Evolutionary conservation across 2,329 filamentous ascomycete species (phyloP).

Genomic region (Shiraia sp.): DNA sequence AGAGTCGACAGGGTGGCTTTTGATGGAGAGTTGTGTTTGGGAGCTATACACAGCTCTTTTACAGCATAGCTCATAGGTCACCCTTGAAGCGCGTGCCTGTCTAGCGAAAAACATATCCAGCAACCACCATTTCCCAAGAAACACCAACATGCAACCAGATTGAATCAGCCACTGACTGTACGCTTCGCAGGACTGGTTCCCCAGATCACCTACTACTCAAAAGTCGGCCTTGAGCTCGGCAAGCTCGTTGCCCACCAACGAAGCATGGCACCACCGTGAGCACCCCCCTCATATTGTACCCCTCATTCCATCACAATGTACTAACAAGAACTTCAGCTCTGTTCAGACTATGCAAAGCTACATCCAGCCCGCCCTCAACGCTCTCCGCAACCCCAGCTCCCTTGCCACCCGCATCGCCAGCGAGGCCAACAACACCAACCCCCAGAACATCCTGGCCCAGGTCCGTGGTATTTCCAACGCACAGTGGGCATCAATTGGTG

Average conservation of each 20-base stretch:
- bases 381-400: constrained; percentile 68
- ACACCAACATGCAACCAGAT: too few species aligned
- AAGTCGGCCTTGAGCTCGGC: constrained; percentile 82
- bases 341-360: constrained; percentile 82
- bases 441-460: constrained; percentile 57
- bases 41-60: constrained; percentile 16
- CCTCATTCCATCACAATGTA: background rate
- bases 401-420: constrained; percentile 56
- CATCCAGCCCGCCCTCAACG: constrained; percentile 75
- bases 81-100: constrained; percentile 1
- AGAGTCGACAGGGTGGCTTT: background rate
- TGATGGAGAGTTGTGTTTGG: constrained; percentile 23
- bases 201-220: constrained; percentile 86
- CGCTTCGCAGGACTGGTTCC: constrained; percentile 76
- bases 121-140: too few species aligned
- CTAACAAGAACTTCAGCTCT: constrained; percentile 59
- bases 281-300: constrained; percentile 7
- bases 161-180: constrained; percentile 27
- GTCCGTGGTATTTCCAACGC: constrained; percentile 71
- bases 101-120: too few species aligned
- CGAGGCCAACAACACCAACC: constrained; percentile 41
- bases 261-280: constrained; percentile 96
- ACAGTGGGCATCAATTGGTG: constrained; percentile 73
- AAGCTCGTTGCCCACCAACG: constrained; percentile 87
- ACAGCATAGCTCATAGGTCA: constrained; percentile 5